Percentiles rank a stretch among this genome's conserved stretches.
phyloP scores from a whole-genome alignment of 345 rosid species.

The Brassica nigra region DNA sequence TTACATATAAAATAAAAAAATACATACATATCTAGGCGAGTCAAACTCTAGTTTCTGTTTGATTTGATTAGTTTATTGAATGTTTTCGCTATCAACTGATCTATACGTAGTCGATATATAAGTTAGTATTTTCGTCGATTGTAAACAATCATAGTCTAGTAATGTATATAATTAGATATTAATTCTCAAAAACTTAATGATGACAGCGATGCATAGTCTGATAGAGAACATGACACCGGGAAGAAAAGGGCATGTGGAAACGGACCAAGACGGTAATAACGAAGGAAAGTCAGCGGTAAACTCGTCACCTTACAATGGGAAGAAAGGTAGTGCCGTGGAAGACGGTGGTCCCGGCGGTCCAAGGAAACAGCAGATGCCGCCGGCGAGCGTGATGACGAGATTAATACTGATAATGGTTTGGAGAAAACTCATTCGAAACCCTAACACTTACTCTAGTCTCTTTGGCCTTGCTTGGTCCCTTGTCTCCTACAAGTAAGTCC shows the following conservation, averaged over 20 bases:
- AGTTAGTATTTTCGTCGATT: neutral
- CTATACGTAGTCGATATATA: neutral
- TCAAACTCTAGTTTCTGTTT: neutral
- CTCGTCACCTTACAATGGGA: slow-evolving; percentile 52
- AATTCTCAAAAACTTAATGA: neutral
- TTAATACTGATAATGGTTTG: slow-evolving; percentile 75
- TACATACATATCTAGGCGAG: too few relatives aligned
- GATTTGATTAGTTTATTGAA: neutral
- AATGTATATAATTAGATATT: neutral
- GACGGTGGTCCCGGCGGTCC: slow-evolving; percentile 41
- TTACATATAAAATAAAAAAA: too few relatives aligned
- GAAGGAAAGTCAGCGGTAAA: slow-evolving; percentile 47
- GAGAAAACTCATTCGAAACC: slow-evolving; percentile 76
- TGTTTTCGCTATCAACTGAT: neutral
- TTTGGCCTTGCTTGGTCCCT: slow-evolving; percentile 71
- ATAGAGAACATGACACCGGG: slow-evolving; percentile 63
- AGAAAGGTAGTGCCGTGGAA: slow-evolving; percentile 50
- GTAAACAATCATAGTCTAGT: neutral
- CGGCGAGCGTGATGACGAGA: slow-evolving; percentile 76
- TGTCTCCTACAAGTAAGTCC: slow-evolving; percentile 55
- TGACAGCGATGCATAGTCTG: slow-evolving; percentile 61
- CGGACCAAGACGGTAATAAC: slow-evolving; percentile 49
- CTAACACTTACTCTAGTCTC: slow-evolving; percentile 76
- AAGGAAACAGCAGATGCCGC: slow-evolving; percentile 67
- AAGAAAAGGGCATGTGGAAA: slow-evolving; percentile 52